Conservation (phyloP, 306 rosid genomes). For the Herpetospermum pedunculosum region DNA sequence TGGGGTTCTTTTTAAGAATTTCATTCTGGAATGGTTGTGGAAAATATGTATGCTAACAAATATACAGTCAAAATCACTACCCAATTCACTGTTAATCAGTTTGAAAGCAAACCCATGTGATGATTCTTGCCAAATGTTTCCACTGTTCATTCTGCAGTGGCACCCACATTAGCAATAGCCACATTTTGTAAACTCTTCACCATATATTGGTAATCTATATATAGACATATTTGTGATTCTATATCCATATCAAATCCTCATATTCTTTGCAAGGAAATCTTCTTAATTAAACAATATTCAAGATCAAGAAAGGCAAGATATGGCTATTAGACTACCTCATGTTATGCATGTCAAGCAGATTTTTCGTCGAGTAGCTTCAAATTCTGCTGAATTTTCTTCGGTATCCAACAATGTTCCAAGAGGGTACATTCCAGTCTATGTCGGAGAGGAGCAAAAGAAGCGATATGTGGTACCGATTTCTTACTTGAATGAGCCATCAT, state of each 20-base stretch:
- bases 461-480: slow-evolving; percentile 18
- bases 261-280: not conserved
- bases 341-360: slow-evolving; percentile 1
- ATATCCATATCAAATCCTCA: not conserved
- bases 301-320: not conserved
- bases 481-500: slow-evolving; percentile 19
- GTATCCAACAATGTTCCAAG: not conserved
- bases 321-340: slow-evolving; percentile 12
- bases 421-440: no score
- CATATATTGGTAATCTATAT: not conserved
- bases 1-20: not conserved
- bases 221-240: not conserved
- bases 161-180: not conserved
- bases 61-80: not conserved
- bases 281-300: not conserved
- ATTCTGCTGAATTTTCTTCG: not conserved
- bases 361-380: not conserved
- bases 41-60: not conserved
- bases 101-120: not conserved
- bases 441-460: no score
- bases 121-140: not conserved
- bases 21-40: not conserved
- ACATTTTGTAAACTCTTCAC: not conserved
- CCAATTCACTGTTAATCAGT: not conserved
- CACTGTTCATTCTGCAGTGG: not conserved